Percentiles rank a stretch among this genome's conserved stretches.
Conservation (phyloP, 164 flowering plant genomes). For the Amborella trichopoda region DNA sequence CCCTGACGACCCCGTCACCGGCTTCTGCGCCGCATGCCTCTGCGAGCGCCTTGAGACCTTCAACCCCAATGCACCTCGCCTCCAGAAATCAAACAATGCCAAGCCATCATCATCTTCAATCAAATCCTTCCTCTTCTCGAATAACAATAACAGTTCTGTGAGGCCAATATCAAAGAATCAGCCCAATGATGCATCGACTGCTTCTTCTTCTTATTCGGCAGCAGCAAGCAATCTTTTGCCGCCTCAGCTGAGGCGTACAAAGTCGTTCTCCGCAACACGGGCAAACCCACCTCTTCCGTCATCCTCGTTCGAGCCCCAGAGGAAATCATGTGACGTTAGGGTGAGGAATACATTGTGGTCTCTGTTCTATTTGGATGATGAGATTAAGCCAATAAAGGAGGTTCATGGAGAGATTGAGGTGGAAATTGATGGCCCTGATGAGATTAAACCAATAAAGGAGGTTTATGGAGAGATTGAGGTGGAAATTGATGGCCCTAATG, state of each 20-base stretch:
- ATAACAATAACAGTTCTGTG: neutral
- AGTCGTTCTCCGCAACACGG: constrained; percentile 44
- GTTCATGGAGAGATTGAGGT: constrained; percentile 15
- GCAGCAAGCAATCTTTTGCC: no score
- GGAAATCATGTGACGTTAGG: constrained; percentile 82
- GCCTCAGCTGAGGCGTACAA: constrained; percentile 77
- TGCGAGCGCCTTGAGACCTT: constrained; percentile 73
- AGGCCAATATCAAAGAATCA: neutral
- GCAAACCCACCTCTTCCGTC: constrained; percentile 46
- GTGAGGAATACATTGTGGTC: constrained; percentile 44
- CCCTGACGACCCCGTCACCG: constrained; percentile 55
- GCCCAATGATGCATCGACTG: neutral
- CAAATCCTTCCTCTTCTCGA: no score
- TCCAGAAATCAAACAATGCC: neutral
- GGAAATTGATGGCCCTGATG: no score
- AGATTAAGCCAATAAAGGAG: constrained; percentile 7
- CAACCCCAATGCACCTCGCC: constrained; percentile 14
- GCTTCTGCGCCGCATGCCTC: constrained; percentile 80
- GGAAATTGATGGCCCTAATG: no score
- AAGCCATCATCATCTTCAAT: neutral
- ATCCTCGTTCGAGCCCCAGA: constrained; percentile 60
- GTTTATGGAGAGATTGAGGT: constrained; percentile 15
- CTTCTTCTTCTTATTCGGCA: constrained; percentile 12
- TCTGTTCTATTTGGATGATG: constrained; percentile 54
- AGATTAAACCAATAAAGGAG: constrained; percentile 7